Evolutionary conservation across 176 grass and related monocot species (phyloP), one percentile per base, ranked within the genome.

Genomic region (Thalia dealbata): DNA sequence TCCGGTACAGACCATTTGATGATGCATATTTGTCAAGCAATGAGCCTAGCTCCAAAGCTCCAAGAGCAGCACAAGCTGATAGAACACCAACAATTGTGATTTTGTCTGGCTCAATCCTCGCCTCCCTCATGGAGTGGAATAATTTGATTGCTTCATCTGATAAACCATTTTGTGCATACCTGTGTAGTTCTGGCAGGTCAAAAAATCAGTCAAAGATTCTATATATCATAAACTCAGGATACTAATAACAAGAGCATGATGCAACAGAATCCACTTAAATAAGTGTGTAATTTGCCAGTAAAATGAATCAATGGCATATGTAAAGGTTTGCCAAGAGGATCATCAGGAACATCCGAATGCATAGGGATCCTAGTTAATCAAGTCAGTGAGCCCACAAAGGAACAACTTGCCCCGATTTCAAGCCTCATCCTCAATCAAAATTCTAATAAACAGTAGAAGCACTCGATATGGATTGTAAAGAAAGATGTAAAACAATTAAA

Each of bases 101-200:
- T 75, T 88, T 90, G 54, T 96, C 83, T 3, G 91, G 87, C 12
- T 32, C 11, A 48, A 83, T 42, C 22, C 81, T 82, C 26, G 46
- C 78, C 66, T 86, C 28, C 71, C 59, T 81, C 91, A 96, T 96
- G 82, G 8, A 61, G 71, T 86, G 71, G 67, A 96, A 96, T 38
- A 96, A 75, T 43, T 73, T n/a, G 26, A 96, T 92, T 43, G 92
- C 92, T 84, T 96, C 87, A 70, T 86, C 85, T 52, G 92, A 87
- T 86, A 85, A 74, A 18, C 92, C 89, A 64, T 96, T 96, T 68
- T 96, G 89, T 3, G 86, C 84, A 38, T 96, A 96, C 74, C 92
- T 96, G 89, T 71, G 70, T 64, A 81, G 56, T 68, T 68, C 19
- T 23, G 65, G 35, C 65, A 68, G 43, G 35, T 8, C 38, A 68